Conservation (phyloP, 768 basidiomycete species). For the Naematelia aurantialba region DNA sequence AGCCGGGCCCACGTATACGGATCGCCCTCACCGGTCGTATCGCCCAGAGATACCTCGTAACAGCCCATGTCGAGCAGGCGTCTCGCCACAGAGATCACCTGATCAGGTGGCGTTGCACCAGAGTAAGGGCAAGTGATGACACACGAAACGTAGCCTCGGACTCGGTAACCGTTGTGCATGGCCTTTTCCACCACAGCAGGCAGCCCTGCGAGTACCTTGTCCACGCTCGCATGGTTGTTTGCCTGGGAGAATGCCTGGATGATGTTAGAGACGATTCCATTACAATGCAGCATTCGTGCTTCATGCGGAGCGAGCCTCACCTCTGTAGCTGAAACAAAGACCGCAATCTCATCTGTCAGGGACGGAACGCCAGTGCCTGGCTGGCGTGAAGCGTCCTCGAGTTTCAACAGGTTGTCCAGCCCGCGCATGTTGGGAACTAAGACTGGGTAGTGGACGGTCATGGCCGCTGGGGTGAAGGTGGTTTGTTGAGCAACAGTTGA, state of each 20-base stretch:
- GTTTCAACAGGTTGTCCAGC: conserved; percentile 62
- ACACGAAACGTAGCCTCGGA: conserved; percentile 71
- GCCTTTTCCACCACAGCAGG: conserved; percentile 64
- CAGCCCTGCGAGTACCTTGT: conserved; percentile 66
- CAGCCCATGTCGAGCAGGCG: conserved; percentile 83
- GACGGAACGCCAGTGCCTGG: conserved; percentile 49
- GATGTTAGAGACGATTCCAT: neutral
- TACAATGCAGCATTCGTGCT: neutral
- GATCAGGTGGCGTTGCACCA: conserved; percentile 65
- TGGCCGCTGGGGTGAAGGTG: neutral
- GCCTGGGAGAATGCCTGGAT: conserved; percentile 63
- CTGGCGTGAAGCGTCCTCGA: conserved; percentile 54
- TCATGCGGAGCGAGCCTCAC: conserved; percentile 13
- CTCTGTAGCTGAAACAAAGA: conserved; percentile 87
- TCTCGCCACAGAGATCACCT: conserved; percentile 66
- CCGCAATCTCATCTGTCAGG: conserved; percentile 74
- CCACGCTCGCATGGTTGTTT: conserved; percentile 73
- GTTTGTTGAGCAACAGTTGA: conserved; percentile 42
- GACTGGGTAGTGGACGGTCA: conserved; percentile 68
- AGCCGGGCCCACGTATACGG: conserved; percentile 66
- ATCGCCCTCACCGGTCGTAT: conserved; percentile 83
- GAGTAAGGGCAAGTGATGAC: conserved; percentile 80
- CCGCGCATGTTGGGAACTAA: conserved; percentile 78
- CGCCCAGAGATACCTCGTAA: conserved; percentile 80
- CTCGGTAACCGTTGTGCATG: conserved; percentile 60